Conservation (phyloP, 352 stramenopile genomes). For the Pythium grandisporangium region DNA sequence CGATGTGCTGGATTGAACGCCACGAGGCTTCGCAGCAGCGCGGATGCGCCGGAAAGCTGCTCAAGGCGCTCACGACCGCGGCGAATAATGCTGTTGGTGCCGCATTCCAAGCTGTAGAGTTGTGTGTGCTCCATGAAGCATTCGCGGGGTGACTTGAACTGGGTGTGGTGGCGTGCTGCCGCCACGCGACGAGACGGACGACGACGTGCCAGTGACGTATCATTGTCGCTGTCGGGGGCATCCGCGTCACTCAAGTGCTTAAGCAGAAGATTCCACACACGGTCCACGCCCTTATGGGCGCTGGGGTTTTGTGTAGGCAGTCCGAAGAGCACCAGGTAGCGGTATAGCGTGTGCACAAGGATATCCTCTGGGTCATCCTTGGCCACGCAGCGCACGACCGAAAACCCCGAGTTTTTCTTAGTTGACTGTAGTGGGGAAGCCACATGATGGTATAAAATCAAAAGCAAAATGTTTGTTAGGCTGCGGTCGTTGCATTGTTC, state of each 20-base stretch:
- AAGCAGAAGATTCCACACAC: conserved; percentile 47
- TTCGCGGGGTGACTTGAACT: conserved; percentile 7
- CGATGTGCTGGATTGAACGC: conserved; percentile 49
- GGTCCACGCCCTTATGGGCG: conserved; percentile 20
- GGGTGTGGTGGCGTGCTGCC: no score
- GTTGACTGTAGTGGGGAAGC: conserved; percentile 14
- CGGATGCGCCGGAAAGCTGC: conserved; percentile 26
- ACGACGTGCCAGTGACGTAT: no score
- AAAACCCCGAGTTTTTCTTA: conserved; percentile 51
- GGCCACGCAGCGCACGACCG: conserved; percentile 50
- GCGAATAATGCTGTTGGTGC: conserved; percentile 36
- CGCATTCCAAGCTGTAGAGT: conserved; percentile 36
- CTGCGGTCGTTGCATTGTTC: neutral
- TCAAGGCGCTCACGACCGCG: conserved; percentile 40
- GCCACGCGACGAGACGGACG: conserved; percentile 8
- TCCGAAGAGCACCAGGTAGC: conserved; percentile 95
- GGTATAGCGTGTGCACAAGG: conserved; percentile 95
- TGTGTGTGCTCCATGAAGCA: conserved; percentile 34
- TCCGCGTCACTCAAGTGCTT: conserved; percentile 46
- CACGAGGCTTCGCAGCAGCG: conserved; percentile 42
- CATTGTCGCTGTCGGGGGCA: conserved; percentile 4
- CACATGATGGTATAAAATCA: no score
- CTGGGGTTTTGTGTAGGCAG: conserved; percentile 60
- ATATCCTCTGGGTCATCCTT: conserved; percentile 69
- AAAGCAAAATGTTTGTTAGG: no score